These are phyloP conservation scores for Lepiota venenata DNA, from an alignment of 768 basidiomycete species.

Conservation along the genomic window DNA sequence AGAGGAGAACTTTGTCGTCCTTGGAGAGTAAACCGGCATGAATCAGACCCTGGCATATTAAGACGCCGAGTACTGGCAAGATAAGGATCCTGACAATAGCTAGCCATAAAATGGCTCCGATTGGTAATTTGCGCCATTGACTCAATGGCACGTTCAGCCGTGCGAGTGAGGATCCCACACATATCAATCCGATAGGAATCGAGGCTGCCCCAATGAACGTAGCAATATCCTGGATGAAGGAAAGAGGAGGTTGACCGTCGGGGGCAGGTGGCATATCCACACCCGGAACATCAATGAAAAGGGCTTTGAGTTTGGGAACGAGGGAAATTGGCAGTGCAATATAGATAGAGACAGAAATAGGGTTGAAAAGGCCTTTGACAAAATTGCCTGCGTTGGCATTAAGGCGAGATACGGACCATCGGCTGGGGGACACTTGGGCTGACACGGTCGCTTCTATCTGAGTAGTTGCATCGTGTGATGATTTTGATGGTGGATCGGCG, in stretches of 20 bases:
- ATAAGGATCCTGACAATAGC: slow-evolving; percentile 54
- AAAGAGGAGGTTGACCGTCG: slow-evolving; percentile 65
- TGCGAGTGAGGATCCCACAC: slow-evolving; percentile 61
- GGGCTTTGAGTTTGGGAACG: slow-evolving; percentile 52
- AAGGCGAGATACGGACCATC: not conserved
- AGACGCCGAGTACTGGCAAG: slow-evolving; percentile 58
- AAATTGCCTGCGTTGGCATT: slow-evolving; percentile 16
- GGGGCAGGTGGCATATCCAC: slow-evolving; percentile 48
- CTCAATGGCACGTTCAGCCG: slow-evolving; percentile 47
- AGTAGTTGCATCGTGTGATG: not conserved
- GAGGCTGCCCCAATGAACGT: slow-evolving; percentile 60
- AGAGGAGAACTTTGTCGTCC: slow-evolving; percentile 57
- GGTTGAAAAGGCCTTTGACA: slow-evolving; percentile 37
- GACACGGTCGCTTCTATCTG: not conserved
- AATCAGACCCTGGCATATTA: slow-evolving; percentile 51
- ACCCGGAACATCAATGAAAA: slow-evolving; percentile 49
- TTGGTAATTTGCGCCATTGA: slow-evolving; percentile 39
- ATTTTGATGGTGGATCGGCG: not conserved
- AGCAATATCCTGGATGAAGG: slow-evolving; percentile 53
- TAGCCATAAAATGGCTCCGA: slow-evolving; percentile 51
- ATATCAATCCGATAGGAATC: slow-evolving; percentile 61
- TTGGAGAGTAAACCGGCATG: slow-evolving; percentile 40
- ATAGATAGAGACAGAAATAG: slow-evolving; percentile 52
- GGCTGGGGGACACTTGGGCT: not conserved
- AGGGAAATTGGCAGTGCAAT: slow-evolving; percentile 54